Evolutionary conservation across 768 basidiomycete genomes (phyloP).

Genomic region (Gymnopilus junonius): DNA sequence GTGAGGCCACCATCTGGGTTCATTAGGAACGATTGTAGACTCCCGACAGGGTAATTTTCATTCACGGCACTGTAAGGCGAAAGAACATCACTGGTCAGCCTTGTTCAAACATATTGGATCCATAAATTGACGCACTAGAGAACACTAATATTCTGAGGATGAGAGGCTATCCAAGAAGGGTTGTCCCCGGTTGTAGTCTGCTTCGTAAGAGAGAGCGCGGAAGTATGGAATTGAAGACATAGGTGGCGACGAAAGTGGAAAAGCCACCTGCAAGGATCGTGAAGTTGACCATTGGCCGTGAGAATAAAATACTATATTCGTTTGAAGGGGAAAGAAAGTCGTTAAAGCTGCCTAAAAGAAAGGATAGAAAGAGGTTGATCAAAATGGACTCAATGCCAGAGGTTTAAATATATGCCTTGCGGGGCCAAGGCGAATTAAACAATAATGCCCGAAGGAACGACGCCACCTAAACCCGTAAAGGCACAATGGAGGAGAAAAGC

Average conservation of each 20-base stretch:
- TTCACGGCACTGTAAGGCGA: constrained; percentile 51
- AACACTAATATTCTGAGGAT: constrained; percentile 57
- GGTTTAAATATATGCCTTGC: neutral
- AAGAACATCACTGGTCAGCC: neutral
- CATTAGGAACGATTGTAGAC: constrained; percentile 58
- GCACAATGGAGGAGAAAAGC: neutral
- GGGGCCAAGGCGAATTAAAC: neutral
- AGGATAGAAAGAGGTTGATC: neutral
- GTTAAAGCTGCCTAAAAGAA: constrained; percentile 6
- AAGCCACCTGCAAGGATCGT: constrained; percentile 55
- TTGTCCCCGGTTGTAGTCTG: constrained; percentile 51
- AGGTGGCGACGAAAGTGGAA: constrained; percentile 47
- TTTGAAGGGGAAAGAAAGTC: neutral
- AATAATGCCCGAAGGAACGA: neutral
- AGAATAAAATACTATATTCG: neutral
- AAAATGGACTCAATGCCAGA: too few species aligned
- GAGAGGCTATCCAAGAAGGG: constrained; percentile 61
- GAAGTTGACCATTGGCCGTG: constrained; percentile 44
- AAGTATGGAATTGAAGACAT: constrained; percentile 54
- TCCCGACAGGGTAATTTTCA: constrained; percentile 45
- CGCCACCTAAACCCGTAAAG: neutral
- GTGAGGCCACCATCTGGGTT: constrained; percentile 41
- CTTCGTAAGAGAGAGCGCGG: constrained; percentile 46
- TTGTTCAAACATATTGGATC: neutral
- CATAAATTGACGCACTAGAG: constrained; percentile 52